Base-by-base conservation (phyloP, 805 yeast genomes). In the Candida succiphila region DNA sequence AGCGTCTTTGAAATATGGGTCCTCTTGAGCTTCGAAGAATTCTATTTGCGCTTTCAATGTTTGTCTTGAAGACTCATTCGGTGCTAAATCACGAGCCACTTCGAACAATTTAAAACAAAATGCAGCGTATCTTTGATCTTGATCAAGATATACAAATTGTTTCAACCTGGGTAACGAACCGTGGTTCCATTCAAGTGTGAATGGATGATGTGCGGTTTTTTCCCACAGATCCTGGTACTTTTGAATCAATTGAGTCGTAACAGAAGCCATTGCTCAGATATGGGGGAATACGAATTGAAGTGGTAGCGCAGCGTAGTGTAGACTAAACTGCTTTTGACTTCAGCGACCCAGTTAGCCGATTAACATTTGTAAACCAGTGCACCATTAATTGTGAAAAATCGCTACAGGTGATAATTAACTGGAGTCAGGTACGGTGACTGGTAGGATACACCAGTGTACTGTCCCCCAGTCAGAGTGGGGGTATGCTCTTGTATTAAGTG, bases 11-110 rank as follows among this genome's bases (percentile, higher is more conserved):
- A 71, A 72, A 39, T 72, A 72, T 30, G 60, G 59, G 43, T 69
- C 68, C 41, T 72, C 78, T 34, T 61, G 65, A 29, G 56, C 58
- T 12, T 67, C 56, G 24, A 72, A 52, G 39, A 69, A 67, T 2
- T 76, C 78, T 37, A 72, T 60, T 39, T 71, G 73, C 37, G 67
- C 67, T 2, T 70, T 67, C 19, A 72, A 39, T 1, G 49, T 47
- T 17, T 69, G 49, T n/a, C 62, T 52, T 0, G 71, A 41, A 3
- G 50, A 37, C 1, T 56, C 44, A 20, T 59, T 50, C 25, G 53
- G 35, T 2, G 70, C 58, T 6, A 29, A 12, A 4, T 29, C 31
- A 15, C 72, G 52, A 2, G 65, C 54, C 36, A 60, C 67, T 8
- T 70, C 69, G 12, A 69, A 54, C 12, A 68, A 40, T 25, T 61